phyloP scores from a whole-genome alignment of 2,329 filamentous ascomycete genomes.

The Claviceps monticola region DNA sequence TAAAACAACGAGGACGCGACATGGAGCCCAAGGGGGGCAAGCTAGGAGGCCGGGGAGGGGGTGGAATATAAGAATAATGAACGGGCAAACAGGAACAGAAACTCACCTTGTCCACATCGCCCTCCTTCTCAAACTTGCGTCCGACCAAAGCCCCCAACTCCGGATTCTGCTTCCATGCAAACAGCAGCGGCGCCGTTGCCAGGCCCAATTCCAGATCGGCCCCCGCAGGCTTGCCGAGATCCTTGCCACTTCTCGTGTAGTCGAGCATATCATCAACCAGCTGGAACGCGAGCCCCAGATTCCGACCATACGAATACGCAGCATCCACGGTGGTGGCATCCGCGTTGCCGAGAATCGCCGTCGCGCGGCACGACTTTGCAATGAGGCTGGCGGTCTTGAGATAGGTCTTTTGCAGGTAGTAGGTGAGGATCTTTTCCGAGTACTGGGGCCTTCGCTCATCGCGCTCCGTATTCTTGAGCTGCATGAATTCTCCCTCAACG shows the following conservation, averaged over 20 bases:
- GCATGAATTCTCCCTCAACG: conserved; percentile 99
- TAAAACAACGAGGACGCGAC: neutral
- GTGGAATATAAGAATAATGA: neutral
- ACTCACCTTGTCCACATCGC: conserved; percentile 72
- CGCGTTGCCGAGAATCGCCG: conserved; percentile 71
- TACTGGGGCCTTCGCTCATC: conserved; percentile 76
- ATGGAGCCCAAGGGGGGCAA: no score
- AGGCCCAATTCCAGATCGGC: conserved; percentile 88
- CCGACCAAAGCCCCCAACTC: conserved; percentile 82
- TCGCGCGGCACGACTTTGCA: conserved; percentile 85
- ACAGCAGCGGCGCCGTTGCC: conserved; percentile 84
- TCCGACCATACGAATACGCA: conserved; percentile 84
- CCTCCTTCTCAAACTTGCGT: conserved; percentile 71
- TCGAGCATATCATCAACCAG: conserved; percentile 96
- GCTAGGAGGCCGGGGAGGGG: no score
- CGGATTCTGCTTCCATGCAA: conserved; percentile 83
- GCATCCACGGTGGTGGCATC: conserved; percentile 72
- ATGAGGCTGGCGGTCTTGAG: conserved; percentile 93
- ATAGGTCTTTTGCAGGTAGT: conserved; percentile 97
- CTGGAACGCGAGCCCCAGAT: conserved; percentile 89
- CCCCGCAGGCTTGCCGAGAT: conserved; percentile 87
- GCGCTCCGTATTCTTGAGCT: conserved; percentile 85
- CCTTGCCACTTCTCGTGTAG: conserved; percentile 73
- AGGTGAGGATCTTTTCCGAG: conserved; percentile 78
- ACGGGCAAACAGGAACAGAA: neutral